Evolutionary conservation across 1,139 yeast species (phyloP), one percentile per base, ranked within the genome.

Genomic region (Geotrichum australiense): DNA sequence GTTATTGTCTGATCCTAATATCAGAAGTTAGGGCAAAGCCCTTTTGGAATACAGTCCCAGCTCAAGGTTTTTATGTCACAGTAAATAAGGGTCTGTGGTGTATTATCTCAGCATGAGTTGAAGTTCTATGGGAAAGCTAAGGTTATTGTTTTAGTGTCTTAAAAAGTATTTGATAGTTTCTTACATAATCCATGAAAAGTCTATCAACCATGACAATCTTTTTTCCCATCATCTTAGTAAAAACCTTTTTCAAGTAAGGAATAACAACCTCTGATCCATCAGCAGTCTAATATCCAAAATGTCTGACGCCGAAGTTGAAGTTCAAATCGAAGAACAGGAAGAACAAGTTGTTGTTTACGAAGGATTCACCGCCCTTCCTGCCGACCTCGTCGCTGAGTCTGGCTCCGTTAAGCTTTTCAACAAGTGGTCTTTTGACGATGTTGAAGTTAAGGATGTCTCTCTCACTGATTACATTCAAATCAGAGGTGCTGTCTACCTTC

Each of bases 351-450:
- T 46, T 31, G 55, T 53, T 41, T 49, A 52, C 48, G 51, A 51
- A 45, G 46, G 45, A 25, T 61, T 57, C 59, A 89, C 96, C 61
- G 75, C 89, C 64, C 87, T 91, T 69, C 97, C 98, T 73, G 86
- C 84, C 70, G 96, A 86, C 47, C 86, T 93, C 64, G 94, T 86
- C 74, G 86, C 82, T 69, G 96, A 95, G 71, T 89, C 89, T 69
- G 81, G 79, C 66, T 94, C 86, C 76, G 82, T 93, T 72, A 91
- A 87, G 76, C 82, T 91, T 68, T 91, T 91, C 93, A 91, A 91
- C 95, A 91, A 89, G 75, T 91, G 98, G 98, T 80, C 96, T 59
- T 91, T 85, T 68, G 94, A 87, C 72, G 97, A 85, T 54, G 91
- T 93, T 65, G 94, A 89, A 72, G 84, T 93, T 64, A 87, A 86